These are phyloP conservation scores for Nelumbo lutea DNA, from an alignment of 164 flowering plant genomes.

Conservation along the genomic window DNA sequence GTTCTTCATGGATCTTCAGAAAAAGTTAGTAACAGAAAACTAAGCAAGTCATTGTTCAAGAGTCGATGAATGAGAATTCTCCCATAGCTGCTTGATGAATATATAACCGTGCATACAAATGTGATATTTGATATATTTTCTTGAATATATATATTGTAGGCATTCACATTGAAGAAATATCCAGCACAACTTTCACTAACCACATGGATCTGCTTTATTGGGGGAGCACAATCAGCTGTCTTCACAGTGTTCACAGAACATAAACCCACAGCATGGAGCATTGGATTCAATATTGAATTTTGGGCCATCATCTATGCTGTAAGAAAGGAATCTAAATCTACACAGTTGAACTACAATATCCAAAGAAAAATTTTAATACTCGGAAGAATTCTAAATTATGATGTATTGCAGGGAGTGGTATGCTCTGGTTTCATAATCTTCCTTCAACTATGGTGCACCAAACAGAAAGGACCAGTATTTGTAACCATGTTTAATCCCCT, in stretches of 20 bases:
- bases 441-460: conserved; percentile 75
- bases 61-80: too few species aligned
- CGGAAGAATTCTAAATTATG: not conserved
- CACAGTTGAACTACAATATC: not conserved
- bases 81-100: too few species aligned
- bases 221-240: conserved; percentile 78
- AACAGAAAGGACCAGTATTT: conserved; percentile 74
- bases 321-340: conserved; percentile 18
- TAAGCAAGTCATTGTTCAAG: too few species aligned
- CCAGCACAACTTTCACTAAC: conserved; percentile 80
- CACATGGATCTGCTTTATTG: conserved; percentile 74
- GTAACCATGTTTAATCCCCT: conserved; percentile 88
- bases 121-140: too few species aligned
- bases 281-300: conserved; percentile 58
- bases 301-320: conserved; percentile 62
- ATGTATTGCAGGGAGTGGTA: conserved; percentile 53
- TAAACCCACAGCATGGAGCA: conserved; percentile 50
- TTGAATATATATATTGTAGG: conserved; percentile 30
- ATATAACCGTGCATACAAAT: too few species aligned
- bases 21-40: too few species aligned
- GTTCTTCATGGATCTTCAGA: too few species aligned
- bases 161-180: conserved; percentile 61
- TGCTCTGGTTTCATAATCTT: conserved; percentile 52
- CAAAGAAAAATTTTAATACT: not conserved
- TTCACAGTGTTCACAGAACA: conserved; percentile 44